A percentile compares a stretch with the other conserved stretches of the same genome.
These are phyloP conservation scores for Hebeloma cylindrosporum DNA, from an alignment of 768 basidiomycete species.

Conservation along the genomic window DNA sequence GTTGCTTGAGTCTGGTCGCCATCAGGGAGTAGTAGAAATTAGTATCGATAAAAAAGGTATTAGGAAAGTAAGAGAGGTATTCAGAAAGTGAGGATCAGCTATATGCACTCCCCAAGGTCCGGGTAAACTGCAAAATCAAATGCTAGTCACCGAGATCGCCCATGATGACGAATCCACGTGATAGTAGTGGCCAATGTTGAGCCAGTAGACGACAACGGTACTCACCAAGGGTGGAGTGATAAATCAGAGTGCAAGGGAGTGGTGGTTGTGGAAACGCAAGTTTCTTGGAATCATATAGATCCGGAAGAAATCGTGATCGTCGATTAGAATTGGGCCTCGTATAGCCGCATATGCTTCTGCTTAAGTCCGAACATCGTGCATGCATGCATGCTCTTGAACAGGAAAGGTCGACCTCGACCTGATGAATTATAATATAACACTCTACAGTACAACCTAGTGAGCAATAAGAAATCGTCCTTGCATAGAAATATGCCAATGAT, in stretches of 20 bases:
- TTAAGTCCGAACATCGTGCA: conserved; percentile 1
- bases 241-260: not conserved
- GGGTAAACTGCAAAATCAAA: conserved; percentile 17
- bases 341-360: not conserved
- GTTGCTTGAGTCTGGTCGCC: conserved; percentile 60
- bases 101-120: not conserved
- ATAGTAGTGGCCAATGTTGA: conserved; percentile 9
- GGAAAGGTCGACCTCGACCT: conserved; percentile 24
- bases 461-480: conserved; percentile 18
- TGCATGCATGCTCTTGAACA: conserved; percentile 9
- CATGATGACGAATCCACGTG: conserved; percentile 18
- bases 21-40: conserved; percentile 31
- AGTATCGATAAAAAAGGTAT: conserved; percentile 1
- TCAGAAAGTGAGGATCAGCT: not conserved
- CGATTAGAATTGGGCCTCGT: not conserved
- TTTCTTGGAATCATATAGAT: conserved; percentile 13
- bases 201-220: not conserved
- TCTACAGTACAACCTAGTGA: conserved; percentile 23
- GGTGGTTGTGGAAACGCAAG: conserved; percentile 4
- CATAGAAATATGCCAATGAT: conserved; percentile 11
- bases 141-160: conserved; percentile 12
- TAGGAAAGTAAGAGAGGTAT: conserved; percentile 1
- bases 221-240: conserved; percentile 5
- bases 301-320: conserved; percentile 18
- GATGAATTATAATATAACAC: conserved; percentile 22